Evolutionary conservation across 495 filamentous ascomycete genomes (phyloP), one percentile per base, ranked within the genome.

Genomic region (Penicillium angulare): DNA sequence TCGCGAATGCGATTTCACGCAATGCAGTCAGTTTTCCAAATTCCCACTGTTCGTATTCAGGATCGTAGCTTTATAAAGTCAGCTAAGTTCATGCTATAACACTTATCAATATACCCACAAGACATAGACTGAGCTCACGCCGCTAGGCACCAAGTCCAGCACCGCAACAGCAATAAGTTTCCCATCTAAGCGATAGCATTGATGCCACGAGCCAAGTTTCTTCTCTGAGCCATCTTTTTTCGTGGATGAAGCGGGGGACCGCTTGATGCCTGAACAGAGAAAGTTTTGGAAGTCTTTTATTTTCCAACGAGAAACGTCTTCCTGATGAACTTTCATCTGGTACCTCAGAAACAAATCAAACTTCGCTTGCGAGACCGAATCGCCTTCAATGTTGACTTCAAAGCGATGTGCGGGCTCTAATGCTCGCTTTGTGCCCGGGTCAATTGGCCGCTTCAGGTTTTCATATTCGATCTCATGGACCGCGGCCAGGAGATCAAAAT

Each of bases 71-170:
- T 50, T 5, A 6, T 18, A 20, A 0, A 23, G 55, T 59, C 43
- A 57, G 47, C 22, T 42, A 45, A 47, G 33, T 29, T 24, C 21
- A 29, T 10, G 34, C 7, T 13, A 51, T 20, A 38, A 10, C 16
- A n/a, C n/a, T n/a, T n/a, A 27, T 12, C 5, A 3, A 17, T n/a
- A 29, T 13, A 57, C 67, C 60, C 62, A 93, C 72, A 96, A 81
- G 61, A 97, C 88, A 66, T 98, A 98, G 29, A 97, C 93, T 16
- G 88, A 89, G 69, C 92, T 97, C 24, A 98, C 89, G 49, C 84
- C 86, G 47, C 88, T 75, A 0, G 92, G 93, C 22, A 97, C 77
- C 7, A 97, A 70, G 64, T 98, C 93, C 26, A 98, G 71, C 8
- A 97, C 90, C 2, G 86, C 88, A 46, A 98, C 80, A 13, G 93